phyloP scores from a whole-genome alignment of 108 stramenopile genomes.

The Cyclotella distinguenda region DNA sequence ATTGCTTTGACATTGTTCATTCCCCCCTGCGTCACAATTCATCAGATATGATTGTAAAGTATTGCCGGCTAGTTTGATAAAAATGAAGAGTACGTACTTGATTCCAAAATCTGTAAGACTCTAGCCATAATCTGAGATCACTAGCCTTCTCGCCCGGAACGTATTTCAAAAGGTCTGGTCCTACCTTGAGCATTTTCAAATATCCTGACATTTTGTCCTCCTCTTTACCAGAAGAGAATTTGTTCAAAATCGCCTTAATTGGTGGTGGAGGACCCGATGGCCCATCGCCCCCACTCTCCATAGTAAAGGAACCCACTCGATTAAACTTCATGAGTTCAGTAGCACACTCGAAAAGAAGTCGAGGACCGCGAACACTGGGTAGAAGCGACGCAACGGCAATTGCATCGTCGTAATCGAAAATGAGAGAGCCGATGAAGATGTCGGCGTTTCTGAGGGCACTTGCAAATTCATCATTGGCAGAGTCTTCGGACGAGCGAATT shows the following conservation, averaged over 20 bases:
- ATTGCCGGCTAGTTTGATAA: not conserved
- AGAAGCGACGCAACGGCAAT: slow-evolving; percentile 29
- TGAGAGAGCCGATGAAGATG: slow-evolving; percentile 72
- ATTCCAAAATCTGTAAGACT: slow-evolving; percentile 89
- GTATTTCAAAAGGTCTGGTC: slow-evolving; percentile 75
- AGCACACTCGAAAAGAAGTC: slow-evolving; percentile 84
- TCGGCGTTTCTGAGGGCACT: slow-evolving; percentile 70
- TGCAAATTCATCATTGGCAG: slow-evolving; percentile 35
- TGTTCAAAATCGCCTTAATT: slow-evolving; percentile 74
- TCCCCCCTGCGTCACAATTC: slow-evolving; percentile 58
- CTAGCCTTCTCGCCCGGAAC: slow-evolving; percentile 85
- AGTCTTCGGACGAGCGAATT: slow-evolving; percentile 41
- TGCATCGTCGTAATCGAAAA: slow-evolving; percentile 76
- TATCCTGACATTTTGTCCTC: slow-evolving; percentile 84
- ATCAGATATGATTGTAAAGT: too few relatives aligned
- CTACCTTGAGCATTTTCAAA: slow-evolving; percentile 80
- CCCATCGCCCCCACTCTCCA: slow-evolving; percentile 45
- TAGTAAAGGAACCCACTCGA: slow-evolving; percentile 68
- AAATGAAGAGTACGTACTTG: slow-evolving; percentile 13
- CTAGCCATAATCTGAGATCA: slow-evolving; percentile 82
- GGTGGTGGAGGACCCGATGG: slow-evolving; percentile 75
- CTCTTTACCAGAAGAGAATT: slow-evolving; percentile 79
- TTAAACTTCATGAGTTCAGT: slow-evolving; percentile 83
- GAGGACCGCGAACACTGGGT: slow-evolving; percentile 47
- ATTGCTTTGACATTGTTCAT: slow-evolving; percentile 59